These are phyloP conservation scores for Lobulomyces angularis DNA, from an alignment of 192 early-diverging fungal species.

Conservation along the genomic window DNA sequence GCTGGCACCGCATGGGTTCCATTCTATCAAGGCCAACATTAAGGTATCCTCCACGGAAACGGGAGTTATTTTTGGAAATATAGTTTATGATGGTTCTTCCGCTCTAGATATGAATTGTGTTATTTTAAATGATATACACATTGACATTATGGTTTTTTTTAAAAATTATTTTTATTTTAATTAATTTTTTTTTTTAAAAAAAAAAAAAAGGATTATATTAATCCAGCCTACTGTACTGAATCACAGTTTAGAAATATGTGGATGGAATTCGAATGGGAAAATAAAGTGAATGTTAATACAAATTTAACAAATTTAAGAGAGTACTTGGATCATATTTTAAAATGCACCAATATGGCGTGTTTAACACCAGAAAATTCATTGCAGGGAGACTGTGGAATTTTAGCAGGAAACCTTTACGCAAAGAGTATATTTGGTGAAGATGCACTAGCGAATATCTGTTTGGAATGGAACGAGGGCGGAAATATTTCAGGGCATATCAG, in stretches of 20 bases:
- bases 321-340: conserved; percentile 88
- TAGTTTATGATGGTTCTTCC: conserved; percentile 93
- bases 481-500: conserved; percentile 90
- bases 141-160: conserved; percentile 99
- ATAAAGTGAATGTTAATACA: conserved; percentile 96
- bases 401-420: conserved; percentile 96
- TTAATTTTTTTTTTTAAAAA: conserved; percentile 20
- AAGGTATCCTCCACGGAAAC: conserved; percentile 97
- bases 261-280: conserved; percentile 99
- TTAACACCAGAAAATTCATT: conserved; percentile 86
- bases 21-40: conserved; percentile 89
- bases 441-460: conserved; percentile 91
- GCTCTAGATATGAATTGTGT: conserved; percentile 84
- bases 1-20: conserved; percentile 83
- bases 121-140: conserved; percentile 92
- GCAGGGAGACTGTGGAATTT: conserved; percentile 89
- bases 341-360: conserved; percentile 96
- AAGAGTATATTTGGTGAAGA: conserved; percentile 96
- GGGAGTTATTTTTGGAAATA: conserved; percentile 95
- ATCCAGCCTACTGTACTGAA: conserved; percentile 6
- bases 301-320: conserved; percentile 78
- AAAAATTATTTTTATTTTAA: conserved; percentile 10
- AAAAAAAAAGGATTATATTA: conserved; percentile 6
- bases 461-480: conserved; percentile 54
- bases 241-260: conserved; percentile 89